A percentile compares a stretch with the other conserved stretches of the same genome.
phyloP scores from a whole-genome alignment of 768 basidiomycete genomes.

The Daedalea quercina region DNA sequence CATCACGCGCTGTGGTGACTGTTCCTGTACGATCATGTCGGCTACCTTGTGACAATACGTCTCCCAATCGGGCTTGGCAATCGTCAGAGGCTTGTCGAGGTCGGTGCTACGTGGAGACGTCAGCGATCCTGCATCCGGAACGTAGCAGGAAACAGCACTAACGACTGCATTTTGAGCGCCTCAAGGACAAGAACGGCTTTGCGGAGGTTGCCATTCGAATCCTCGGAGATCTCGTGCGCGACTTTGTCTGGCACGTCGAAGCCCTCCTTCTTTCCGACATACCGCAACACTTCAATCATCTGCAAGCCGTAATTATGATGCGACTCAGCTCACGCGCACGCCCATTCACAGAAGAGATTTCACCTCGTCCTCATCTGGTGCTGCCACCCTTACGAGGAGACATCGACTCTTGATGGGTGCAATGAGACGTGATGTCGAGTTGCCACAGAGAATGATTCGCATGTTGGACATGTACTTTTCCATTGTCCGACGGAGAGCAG shows the following conservation, averaged over 20 bases:
- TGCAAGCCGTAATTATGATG: no score
- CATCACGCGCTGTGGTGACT: conserved; percentile 84
- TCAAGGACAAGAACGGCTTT: conserved; percentile 94
- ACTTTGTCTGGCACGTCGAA: conserved; percentile 80
- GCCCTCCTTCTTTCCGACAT: conserved; percentile 74
- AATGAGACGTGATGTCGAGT: conserved; percentile 91
- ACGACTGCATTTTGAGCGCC: conserved; percentile 97
- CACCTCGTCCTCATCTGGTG: conserved; percentile 76
- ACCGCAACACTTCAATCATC: conserved; percentile 75
- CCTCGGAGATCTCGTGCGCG: conserved; percentile 66
- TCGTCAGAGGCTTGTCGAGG: conserved; percentile 66
- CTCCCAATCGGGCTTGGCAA: conserved; percentile 99
- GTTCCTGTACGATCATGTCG: conserved; percentile 83
- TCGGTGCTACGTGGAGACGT: conserved; percentile 54
- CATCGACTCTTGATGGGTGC: conserved; percentile 96
- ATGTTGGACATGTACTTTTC: conserved; percentile 99
- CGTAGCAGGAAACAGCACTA: conserved; percentile 22
- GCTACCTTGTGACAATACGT: conserved; percentile 91
- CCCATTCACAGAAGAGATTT: conserved; percentile 50
- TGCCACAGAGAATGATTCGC: conserved; percentile 93
- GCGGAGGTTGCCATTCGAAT: conserved; percentile 85
- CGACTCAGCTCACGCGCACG: no score
- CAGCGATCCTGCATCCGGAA: not conserved
- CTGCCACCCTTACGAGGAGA: conserved; percentile 87
- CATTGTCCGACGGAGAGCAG: conserved; percentile 95